These are phyloP conservation scores for Solanum paucissectum DNA, from an alignment of 257 asterid species.

Conservation along the genomic window DNA sequence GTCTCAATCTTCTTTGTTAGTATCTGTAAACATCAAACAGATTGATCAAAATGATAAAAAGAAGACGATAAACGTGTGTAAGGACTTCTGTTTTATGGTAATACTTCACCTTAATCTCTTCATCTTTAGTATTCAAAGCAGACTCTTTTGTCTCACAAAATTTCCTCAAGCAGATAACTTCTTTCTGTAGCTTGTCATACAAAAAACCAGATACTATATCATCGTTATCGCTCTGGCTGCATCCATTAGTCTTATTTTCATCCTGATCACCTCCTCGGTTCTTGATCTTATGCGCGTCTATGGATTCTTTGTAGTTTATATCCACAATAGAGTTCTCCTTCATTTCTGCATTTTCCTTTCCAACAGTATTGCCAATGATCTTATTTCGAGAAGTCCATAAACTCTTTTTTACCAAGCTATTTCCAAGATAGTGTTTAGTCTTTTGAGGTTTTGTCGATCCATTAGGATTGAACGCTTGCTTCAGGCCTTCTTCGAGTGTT, in stretches of 20 bases:
- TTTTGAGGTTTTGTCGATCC: constrained; percentile 42
- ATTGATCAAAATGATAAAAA: background rate
- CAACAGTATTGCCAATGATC: constrained; percentile 22
- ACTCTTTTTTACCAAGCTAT: constrained; percentile 28
- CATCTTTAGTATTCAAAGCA: constrained; percentile 53
- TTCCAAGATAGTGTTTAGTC: constrained; percentile 28
- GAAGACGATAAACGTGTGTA: background rate
- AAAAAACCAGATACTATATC: constrained; percentile 74
- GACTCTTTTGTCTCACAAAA: constrained; percentile 39
- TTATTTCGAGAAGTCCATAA: constrained; percentile 57
- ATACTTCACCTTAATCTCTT: constrained; percentile 52
- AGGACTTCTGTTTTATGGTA: background rate
- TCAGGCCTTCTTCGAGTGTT: constrained; percentile 72
- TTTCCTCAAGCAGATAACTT: constrained; percentile 65
- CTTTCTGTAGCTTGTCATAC: constrained; percentile 85
- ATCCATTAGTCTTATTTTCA: constrained; percentile 16
- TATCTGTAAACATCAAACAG: constrained; percentile 28
- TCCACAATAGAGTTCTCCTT: constrained; percentile 17
- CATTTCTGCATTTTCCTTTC: constrained; percentile 53
- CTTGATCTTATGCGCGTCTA: constrained; percentile 16
- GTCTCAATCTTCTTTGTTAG: constrained; percentile 61
- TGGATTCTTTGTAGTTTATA: constrained; percentile 10
- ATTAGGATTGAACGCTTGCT: constrained; percentile 21
- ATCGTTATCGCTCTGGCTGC: constrained; percentile 15
- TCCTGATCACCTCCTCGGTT: constrained; percentile 7